phyloP scores from a whole-genome alignment of 73 alveolate genomes.

The Effrenium voratum region DNA sequence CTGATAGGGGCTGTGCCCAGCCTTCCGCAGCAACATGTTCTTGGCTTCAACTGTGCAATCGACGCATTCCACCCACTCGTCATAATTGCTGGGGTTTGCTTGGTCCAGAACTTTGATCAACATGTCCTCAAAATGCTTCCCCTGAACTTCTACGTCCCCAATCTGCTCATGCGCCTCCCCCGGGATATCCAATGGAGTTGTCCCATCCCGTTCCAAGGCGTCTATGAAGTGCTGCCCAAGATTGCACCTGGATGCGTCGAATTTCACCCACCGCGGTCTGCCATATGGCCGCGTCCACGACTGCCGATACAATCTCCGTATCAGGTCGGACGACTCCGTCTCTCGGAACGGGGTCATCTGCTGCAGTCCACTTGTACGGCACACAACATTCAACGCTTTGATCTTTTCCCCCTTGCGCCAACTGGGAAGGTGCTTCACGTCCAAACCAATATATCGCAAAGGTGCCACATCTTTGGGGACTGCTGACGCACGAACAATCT shows the following conservation, averaged over 20 bases:
- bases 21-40: background rate
- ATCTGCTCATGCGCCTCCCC: constrained; percentile 30
- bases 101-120: background rate
- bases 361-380: background rate
- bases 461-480: constrained; percentile 1
- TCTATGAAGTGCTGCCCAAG: background rate
- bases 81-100: background rate
- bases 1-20: constrained; percentile 18
- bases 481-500: background rate
- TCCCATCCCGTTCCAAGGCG: background rate
- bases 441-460: background rate
- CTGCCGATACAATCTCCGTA: background rate
- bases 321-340: background rate
- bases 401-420: background rate
- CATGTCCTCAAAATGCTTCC: background rate
- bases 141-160: constrained; percentile 30
- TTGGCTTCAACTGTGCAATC: background rate
- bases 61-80: background rate
- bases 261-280: background rate
- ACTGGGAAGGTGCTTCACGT: background rate
- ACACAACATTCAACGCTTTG: background rate
- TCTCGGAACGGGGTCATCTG: constrained; percentile 1
- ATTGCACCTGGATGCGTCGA: constrained; percentile 6
- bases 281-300: constrained; percentile 12
- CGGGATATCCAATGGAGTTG: background rate